A percentile compares a stretch with the other conserved stretches of the same genome.
phyloP scores from a whole-genome alignment of 345 rosid species.

The Dimocarpus longan region DNA sequence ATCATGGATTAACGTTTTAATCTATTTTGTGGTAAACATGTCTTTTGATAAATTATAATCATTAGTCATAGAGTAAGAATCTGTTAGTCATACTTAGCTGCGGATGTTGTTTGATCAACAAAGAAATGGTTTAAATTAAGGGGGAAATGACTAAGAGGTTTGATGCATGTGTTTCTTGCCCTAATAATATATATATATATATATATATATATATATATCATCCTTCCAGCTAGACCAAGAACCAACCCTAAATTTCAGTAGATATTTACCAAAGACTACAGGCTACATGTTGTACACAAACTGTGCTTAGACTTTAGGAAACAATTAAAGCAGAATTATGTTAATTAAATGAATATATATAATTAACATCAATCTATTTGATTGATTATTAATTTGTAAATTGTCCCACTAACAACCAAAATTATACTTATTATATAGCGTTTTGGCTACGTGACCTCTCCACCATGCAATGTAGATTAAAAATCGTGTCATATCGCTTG shows the following conservation, averaged over 20 bases:
- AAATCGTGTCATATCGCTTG: not conserved
- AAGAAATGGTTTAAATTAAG: not conserved
- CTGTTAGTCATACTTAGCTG: slow-evolving; percentile 6
- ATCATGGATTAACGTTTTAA: too few relatives aligned
- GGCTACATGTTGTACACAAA: not conserved
- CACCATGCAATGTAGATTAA: slow-evolving; percentile 4
- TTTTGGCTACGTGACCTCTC: slow-evolving; percentile 16
- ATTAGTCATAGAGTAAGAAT: too few relatives aligned
- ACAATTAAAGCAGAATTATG: not conserved
- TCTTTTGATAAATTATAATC: too few relatives aligned
- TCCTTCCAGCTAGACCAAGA: too few relatives aligned
- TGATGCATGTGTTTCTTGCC: slow-evolving; percentile 13
- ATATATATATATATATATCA: too few relatives aligned
- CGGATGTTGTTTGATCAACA: not conserved
- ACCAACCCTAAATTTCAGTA: not conserved
- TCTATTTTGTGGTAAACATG: too few relatives aligned
- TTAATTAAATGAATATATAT: too few relatives aligned
- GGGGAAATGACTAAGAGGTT: not conserved
- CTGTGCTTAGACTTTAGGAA: not conserved
- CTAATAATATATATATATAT: not conserved
- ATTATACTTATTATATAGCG: too few relatives aligned
- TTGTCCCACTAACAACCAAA: not conserved
- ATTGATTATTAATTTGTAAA: not conserved
- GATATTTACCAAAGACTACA: not conserved
- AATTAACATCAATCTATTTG: too few relatives aligned